Conservation (phyloP, 1,139 yeast genomes). For the Candida pseudocylindracea region DNA sequence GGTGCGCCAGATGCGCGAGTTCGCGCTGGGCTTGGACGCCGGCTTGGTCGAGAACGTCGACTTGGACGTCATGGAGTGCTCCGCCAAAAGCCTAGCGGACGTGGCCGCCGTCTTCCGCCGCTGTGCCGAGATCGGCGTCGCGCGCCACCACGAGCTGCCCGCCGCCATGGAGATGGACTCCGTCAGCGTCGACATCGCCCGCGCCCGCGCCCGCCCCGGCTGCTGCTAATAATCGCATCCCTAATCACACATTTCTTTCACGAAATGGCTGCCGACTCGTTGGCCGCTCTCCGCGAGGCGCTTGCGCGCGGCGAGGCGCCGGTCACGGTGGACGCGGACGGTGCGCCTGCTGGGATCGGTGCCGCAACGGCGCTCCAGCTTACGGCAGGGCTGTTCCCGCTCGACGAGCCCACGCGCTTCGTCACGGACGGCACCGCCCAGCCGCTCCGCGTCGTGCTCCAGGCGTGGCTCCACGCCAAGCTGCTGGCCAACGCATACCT, state of each 20-base stretch:
- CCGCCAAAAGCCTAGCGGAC: slow-evolving; percentile 15
- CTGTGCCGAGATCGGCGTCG: slow-evolving; percentile 18
- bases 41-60: slow-evolving; percentile 13
- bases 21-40: slow-evolving; percentile 7
- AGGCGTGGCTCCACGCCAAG: slow-evolving; percentile 65
- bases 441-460: slow-evolving; percentile 40
- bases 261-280: too few relatives aligned
- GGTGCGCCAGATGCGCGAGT: slow-evolving; percentile 16
- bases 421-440: slow-evolving; percentile 26
- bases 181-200: background rate
- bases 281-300: too few relatives aligned
- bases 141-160: too few relatives aligned
- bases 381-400: slow-evolving; percentile 4
- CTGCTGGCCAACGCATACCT: slow-evolving; percentile 68
- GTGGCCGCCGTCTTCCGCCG: slow-evolving; percentile 18
- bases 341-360: too few relatives aligned
- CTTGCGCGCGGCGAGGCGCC: too few relatives aligned
- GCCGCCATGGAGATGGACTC: background rate
- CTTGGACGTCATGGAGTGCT: slow-evolving; percentile 20
- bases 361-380: too few relatives aligned
- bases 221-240: too few relatives aligned
- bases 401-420: slow-evolving; percentile 33
- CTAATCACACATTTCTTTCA: too few relatives aligned
- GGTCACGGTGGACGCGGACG: too few relatives aligned
- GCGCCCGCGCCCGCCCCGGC: too few relatives aligned